Percentiles rank a stretch among this genome's conserved stretches.
Evolutionary conservation across 352 stramenopile genomes (phyloP).

Genomic region (Globisporangium okanoganense): DNA sequence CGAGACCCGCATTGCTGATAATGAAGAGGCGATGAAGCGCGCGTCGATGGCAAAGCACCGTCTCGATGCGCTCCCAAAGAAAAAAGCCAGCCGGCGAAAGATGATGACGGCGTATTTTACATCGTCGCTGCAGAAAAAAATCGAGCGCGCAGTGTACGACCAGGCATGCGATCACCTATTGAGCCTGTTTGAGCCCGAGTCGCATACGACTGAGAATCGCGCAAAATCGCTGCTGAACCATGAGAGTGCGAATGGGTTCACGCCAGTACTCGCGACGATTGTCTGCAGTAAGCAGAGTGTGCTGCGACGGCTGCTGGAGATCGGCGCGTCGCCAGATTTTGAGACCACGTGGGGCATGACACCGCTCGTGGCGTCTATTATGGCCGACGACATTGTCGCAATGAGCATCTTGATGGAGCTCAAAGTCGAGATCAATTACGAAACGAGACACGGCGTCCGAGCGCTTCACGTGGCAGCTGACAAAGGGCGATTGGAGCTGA

Average conservation of each 20-base stretch:
- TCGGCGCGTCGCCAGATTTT: slow-evolving; percentile 37
- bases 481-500: slow-evolving; percentile 35
- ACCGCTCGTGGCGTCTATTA: slow-evolving; percentile 40
- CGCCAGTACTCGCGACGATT: slow-evolving; percentile 45
- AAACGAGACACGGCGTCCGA: slow-evolving; percentile 31
- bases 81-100: slow-evolving; percentile 22
- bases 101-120: slow-evolving; percentile 33
- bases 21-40: slow-evolving; percentile 24
- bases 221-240: slow-evolving; percentile 28
- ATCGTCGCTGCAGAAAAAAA: slow-evolving; percentile 31
- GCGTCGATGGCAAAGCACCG: slow-evolving; percentile 25
- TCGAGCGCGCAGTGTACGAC: slow-evolving; percentile 40
- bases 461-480: slow-evolving; percentile 42
- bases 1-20: slow-evolving; percentile 28
- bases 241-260: slow-evolving; percentile 56
- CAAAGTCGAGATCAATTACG: slow-evolving; percentile 26
- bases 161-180: slow-evolving; percentile 38
- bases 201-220: background rate
- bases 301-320: slow-evolving; percentile 42
- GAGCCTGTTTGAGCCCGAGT: slow-evolving; percentile 28
- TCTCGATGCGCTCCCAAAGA: slow-evolving; percentile 42
- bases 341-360: slow-evolving; percentile 48
- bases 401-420: slow-evolving; percentile 49
- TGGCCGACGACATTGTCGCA: slow-evolving; percentile 43
- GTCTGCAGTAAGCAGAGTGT: slow-evolving; percentile 28